These are phyloP conservation scores for Harringtonia lauricola DNA, from an alignment of 2,329 filamentous ascomycete species.

Conservation along the genomic window DNA sequence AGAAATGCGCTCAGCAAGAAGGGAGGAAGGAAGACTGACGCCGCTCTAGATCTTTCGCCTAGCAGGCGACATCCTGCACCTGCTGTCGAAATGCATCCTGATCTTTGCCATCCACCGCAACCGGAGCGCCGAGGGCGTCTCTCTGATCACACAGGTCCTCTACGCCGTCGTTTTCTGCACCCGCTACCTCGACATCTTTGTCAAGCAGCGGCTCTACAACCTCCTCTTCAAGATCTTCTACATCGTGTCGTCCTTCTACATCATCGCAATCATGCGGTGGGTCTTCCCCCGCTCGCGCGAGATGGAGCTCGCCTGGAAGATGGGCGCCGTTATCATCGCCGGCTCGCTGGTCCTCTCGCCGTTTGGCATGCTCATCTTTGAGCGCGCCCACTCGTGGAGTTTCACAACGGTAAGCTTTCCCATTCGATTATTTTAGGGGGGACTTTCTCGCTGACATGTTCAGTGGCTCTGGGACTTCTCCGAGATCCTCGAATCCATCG, in stretches of 20 bases:
- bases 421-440: no score
- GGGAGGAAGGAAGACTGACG: no score
- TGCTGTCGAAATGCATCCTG: conserved; percentile 78
- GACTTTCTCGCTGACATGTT: conserved; percentile 1
- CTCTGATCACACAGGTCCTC: conserved; percentile 79
- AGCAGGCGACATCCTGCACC: conserved; percentile 73
- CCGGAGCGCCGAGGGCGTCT: conserved; percentile 79
- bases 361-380: conserved; percentile 60
- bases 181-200: conserved; percentile 77
- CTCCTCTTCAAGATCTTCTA: conserved; percentile 84
- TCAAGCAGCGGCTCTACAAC: conserved; percentile 51
- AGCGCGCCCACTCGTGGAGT: conserved; percentile 30
- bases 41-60: conserved; percentile 69
- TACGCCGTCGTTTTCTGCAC: conserved; percentile 80
- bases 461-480: conserved; percentile 82
- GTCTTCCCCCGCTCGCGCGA: conserved; percentile 81
- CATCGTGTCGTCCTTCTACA: conserved; percentile 73
- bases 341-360: conserved; percentile 60
- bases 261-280: conserved; percentile 77
- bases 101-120: conserved; percentile 87
- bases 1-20: no score
- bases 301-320: conserved; percentile 85
- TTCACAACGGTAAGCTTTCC: conserved; percentile 42
- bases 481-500: conserved; percentile 82
- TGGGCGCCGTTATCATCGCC: conserved; percentile 59